Evolutionary conservation across 495 filamentous ascomycete genomes (phyloP), one percentile per base, ranked within the genome.

Genomic region (Aspergillus avenaceus): DNA sequence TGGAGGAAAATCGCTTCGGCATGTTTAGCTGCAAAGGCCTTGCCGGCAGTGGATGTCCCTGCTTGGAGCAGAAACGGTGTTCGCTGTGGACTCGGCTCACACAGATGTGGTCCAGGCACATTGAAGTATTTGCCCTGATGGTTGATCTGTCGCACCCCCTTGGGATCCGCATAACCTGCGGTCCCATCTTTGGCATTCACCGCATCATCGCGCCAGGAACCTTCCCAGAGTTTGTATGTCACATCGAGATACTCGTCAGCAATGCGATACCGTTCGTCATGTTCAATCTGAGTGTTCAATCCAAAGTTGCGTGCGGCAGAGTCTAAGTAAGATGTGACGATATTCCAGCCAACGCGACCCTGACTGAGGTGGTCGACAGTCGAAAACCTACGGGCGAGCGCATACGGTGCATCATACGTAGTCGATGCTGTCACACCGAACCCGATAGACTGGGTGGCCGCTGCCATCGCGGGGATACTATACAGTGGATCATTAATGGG

Each of bases 231-330:
- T 61, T 85, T 85, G 67, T 87, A 87, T 32, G 84, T 76, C 18
- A 87, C 82, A 21, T 75, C 66, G 43, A 87, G 62, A 60, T 87
- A 88, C 56, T 88, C 85, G 38, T 86, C 78, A 1, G 83, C 83
- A 53, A 81, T 77, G 25, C 71, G 75, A 62, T 88, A 87, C 38
- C 84, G 74, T 59, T 86, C 82, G 53, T 86, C 84, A 54, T 87
- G 85, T 66, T 79, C 63, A 21, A 72, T 55, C 64, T 86, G 83
- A 23, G 81, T 74, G n/a, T 73, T 60, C 5, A 72, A 65, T 18
- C 81, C 80, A 38, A 84, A 61, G 60, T 86, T 86, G 41, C 74
- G 68, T 4, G 84, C 84, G 3, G 84, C 83, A 13, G 76, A 81
- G 57, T 86, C 82, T 4, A 86, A 69, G 60, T 86, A 86, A 43